Evolutionary conservation across 2,329 filamentous ascomycete genomes (phyloP).

Genomic region (Aspergillus versicolor): DNA sequence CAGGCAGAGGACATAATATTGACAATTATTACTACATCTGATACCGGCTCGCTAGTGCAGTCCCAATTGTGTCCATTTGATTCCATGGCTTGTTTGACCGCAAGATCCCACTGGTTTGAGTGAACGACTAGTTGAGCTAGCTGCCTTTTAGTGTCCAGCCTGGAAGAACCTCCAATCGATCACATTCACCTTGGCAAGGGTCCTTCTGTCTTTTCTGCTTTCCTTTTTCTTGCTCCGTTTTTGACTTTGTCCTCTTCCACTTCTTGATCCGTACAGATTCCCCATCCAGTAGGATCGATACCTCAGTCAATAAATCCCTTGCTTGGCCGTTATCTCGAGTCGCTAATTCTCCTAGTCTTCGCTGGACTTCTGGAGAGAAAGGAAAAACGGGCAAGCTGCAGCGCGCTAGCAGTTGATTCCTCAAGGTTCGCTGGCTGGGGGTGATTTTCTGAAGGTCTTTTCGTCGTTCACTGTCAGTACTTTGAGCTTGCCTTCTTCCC

Average conservation of each 20-base stretch:
- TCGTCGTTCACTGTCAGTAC: neutral
- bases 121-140: conserved; percentile 16
- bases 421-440: conserved; percentile 9
- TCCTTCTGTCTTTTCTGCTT: conserved; percentile 12
- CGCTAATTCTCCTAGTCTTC: conserved; percentile 15
- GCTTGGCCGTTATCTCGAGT: conserved; percentile 16
- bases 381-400: conserved; percentile 26
- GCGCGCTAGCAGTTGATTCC: conserved; percentile 24
- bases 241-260: neutral
- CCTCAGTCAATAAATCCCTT: conserved; percentile 18
- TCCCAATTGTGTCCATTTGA: conserved; percentile 16
- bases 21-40: conserved; percentile 23
- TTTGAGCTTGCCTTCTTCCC: neutral
- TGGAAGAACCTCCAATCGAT: neutral
- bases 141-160: conserved; percentile 9
- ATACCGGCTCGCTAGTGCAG: conserved; percentile 23
- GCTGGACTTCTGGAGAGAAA: conserved; percentile 5
- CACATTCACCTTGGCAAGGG: conserved; percentile 5
- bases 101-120: conserved; percentile 13
- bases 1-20: conserved; percentile 12
- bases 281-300: conserved; percentile 15
- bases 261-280: conserved; percentile 9
- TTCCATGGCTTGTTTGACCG: conserved; percentile 23
- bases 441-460: conserved; percentile 5
- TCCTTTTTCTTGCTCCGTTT: conserved; percentile 12